Base-by-base conservation (phyloP, 768 basidiomycete genomes). In the Cystobasidiopsis lactophilus region DNA sequence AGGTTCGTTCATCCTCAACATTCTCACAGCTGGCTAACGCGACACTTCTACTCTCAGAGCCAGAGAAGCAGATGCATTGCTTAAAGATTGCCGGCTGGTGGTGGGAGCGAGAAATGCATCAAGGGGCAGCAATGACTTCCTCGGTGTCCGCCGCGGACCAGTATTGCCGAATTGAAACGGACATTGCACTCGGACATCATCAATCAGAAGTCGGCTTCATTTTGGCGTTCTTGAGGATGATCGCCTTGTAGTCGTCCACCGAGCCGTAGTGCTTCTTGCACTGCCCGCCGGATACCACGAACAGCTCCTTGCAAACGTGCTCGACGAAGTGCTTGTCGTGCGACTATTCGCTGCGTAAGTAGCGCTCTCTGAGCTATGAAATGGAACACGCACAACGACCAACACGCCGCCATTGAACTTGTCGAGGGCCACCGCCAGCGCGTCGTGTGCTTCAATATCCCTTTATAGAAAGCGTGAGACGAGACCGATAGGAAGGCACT, bases 401-500 rank as follows among this genome's bases (percentile, higher is more conserved):
- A 62, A 53, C 14, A 64, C 60, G 5, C 63, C 65, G 37, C 66
- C 66, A 53, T 65, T 65, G 65, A 65, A 67, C 5, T 26, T 53
- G 51, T 66, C 66, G 37, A 73, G 57, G 4, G 85, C 93, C 3
- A 73, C 66, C 80, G 95, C 93, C 50, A 96, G 71, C 1, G 88
- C 93, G 63, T 98, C 93, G 50, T 95, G 74, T 75, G 91, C 91
- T 77, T 84, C 64, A n/a, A 60, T 47, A 53, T 55, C 46, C 39
- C 49, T 33, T 31, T 44, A 44, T 26, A 39, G 27, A 43, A 35
- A 57, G 24, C 24, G 23, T 39, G n/a, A 11, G 16, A 52, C 19
- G n/a, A n/a, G n/a, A 57, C 23, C 56, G 37, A 27, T 19, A 35
- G 50, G 3, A 13, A 18, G 19, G 38, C 14, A 44, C 35, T 16